These are phyloP conservation scores for Parmelia sp. DNA, from an alignment of 495 filamentous ascomycete genomes.

Conservation along the genomic window DNA sequence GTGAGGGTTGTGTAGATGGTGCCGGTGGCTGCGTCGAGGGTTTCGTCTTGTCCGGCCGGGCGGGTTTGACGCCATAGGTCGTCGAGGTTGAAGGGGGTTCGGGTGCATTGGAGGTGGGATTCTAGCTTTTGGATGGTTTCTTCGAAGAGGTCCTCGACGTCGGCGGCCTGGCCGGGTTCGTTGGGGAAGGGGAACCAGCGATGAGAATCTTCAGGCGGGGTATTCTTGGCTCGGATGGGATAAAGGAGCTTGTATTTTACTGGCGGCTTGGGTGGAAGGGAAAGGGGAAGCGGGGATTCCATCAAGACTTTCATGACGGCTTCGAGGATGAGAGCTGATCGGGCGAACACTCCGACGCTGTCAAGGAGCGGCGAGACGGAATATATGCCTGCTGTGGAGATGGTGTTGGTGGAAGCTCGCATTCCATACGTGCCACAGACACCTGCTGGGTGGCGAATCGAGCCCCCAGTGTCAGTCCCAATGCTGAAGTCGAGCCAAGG, in stretches of 20 bases:
- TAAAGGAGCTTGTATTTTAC: slow-evolving; percentile 24
- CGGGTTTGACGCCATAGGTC: slow-evolving; percentile 23
- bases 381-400: slow-evolving; percentile 37
- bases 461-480: slow-evolving; percentile 45
- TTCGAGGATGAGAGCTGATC: slow-evolving; percentile 11
- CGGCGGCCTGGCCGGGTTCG: slow-evolving; percentile 8
- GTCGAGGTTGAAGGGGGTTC: slow-evolving; percentile 22
- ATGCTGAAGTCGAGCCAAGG: slow-evolving; percentile 41
- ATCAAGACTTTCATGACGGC: slow-evolving; percentile 11
- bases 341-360: slow-evolving; percentile 36
- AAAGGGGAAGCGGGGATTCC: neutral
- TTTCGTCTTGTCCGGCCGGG: slow-evolving; percentile 17
- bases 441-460: slow-evolving; percentile 34
- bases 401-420: slow-evolving; percentile 35
- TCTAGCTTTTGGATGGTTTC: slow-evolving; percentile 22
- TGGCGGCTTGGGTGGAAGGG: neutral
- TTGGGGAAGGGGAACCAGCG: slow-evolving; percentile 20
- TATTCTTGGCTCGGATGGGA: slow-evolving; percentile 16
- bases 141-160: slow-evolving; percentile 22
- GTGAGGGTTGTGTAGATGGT: slow-evolving; percentile 31
- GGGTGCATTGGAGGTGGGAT: slow-evolving; percentile 20
- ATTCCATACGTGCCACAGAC: slow-evolving; percentile 37
- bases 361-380: slow-evolving; percentile 40
- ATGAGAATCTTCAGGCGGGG: slow-evolving; percentile 8
- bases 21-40: slow-evolving; percentile 26